Evolutionary conservation across 106 monocot genomes (phyloP).

Genomic region (Platanthera zijinensis): DNA sequence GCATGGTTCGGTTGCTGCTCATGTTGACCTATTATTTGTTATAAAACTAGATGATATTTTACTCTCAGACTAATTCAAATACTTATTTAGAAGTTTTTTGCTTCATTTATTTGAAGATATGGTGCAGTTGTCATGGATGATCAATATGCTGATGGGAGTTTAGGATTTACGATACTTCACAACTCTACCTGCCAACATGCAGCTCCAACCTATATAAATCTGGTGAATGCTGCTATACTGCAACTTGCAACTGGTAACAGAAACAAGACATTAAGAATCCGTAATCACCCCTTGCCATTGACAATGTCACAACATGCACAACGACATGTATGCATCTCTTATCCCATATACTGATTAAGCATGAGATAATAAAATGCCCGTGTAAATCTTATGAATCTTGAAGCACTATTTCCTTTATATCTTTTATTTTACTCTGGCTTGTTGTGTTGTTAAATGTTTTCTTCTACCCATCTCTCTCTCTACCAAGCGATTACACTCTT

Average conservation of each 20-base stretch:
- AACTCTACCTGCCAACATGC: conserved; percentile 88
- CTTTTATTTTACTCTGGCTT: background rate
- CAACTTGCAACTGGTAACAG: conserved; percentile 50
- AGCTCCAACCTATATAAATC: conserved; percentile 80
- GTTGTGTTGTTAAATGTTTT: background rate
- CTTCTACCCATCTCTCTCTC: background rate
- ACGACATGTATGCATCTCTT: conserved; percentile 52
- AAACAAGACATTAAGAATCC: conserved; percentile 67
- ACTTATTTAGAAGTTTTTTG: background rate
- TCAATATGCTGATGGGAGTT: conserved; percentile 55
- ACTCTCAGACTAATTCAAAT: background rate
- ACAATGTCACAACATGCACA: conserved; percentile 70
- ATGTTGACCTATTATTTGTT: background rate
- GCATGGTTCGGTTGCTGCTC: background rate
- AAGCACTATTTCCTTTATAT: background rate
- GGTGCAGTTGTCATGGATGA: conserved; percentile 90
- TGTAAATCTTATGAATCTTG: background rate
- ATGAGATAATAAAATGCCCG: background rate
- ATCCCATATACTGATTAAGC: background rate
- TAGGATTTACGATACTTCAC: conserved; percentile 82
- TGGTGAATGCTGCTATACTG: conserved; percentile 83
- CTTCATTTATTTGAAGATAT: conserved; percentile 47
- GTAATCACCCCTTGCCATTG: conserved; percentile 87
- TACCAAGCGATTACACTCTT: no score
- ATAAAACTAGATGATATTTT: background rate